Conservation (phyloP, 2,329 filamentous ascomycete species). For the Aspergillus fumigatiaffinis region DNA sequence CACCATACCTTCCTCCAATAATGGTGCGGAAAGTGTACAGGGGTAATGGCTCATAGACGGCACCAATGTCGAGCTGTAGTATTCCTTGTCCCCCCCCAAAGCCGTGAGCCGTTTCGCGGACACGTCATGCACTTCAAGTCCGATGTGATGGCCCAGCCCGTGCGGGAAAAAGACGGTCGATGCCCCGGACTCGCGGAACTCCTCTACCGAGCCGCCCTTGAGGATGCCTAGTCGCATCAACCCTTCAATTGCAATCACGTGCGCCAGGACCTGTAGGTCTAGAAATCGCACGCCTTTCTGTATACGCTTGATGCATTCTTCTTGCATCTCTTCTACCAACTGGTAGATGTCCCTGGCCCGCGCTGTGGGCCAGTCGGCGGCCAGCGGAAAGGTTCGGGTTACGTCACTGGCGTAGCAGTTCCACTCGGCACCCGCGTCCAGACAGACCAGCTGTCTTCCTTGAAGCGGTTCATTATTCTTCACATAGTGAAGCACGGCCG, state of each 20-base stretch:
- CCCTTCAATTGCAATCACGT: conserved; percentile 76
- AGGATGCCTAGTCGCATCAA: conserved; percentile 73
- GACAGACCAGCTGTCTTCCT: conserved; percentile 71
- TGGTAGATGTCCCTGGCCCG: conserved; percentile 74
- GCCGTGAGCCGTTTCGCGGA: conserved; percentile 35
- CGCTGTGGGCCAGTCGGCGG: conserved; percentile 55
- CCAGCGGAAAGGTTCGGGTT: conserved; percentile 83
- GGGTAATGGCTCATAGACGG: conserved; percentile 20
- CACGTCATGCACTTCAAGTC: conserved; percentile 44
- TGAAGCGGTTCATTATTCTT: conserved; percentile 68
- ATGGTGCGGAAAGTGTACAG: conserved; percentile 31
- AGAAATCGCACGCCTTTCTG: conserved; percentile 76
- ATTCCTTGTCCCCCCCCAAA: conserved; percentile 8
- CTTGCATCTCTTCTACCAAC: conserved; percentile 83
- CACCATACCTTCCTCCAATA: conserved; percentile 52
- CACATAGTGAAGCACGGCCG: conserved; percentile 83
- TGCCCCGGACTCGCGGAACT: conserved; percentile 34
- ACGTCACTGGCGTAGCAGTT: conserved; percentile 68
- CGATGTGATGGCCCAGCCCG: conserved; percentile 57
- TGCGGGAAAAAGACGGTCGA: conserved; percentile 42
- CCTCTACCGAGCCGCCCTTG: conserved; percentile 56
- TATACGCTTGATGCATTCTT: conserved; percentile 67
- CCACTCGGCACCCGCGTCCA: conserved; percentile 81
- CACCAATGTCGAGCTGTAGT: conserved; percentile 13
- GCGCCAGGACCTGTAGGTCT: conserved; percentile 73